Base-by-base conservation (phyloP, 2,329 filamentous ascomycete genomes). In the Hymenoscyphus fructigenus region DNA sequence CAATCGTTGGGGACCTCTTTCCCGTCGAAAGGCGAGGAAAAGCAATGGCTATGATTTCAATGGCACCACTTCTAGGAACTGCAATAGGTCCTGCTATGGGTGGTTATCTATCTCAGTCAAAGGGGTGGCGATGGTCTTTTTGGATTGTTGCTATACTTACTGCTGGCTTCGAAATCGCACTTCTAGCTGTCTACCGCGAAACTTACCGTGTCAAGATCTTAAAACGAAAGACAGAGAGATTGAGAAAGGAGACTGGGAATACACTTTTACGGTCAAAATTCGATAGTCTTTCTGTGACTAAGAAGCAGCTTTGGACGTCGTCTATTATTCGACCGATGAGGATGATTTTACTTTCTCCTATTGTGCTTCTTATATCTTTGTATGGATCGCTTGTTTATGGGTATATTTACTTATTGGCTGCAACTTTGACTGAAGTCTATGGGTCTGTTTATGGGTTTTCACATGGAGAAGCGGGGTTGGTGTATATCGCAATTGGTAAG, bases 1-100 rank as follows among this genome's bases (percentile, higher is more conserved):
- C 88, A 23, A 85, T 85, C 2, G 86, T 91, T 38, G 84, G 86
- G 34, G 89, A 91, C 73, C 80, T 91, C 76, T 81, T 90, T 32
- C 72, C 75, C 0, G 81, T 82, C 58, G 83, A 87, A 70, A 80
- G 85, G 68, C 81, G 87, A 44, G 86, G 84, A 14, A 76, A 78
- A 3, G 84, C 84, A 61, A 88, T 89, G 84, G 79, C 82, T 1
- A 76, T 73, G 10, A 83, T 79, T 63, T 75, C 76, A 36, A 74
- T 82, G 26, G 81, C 80, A 0, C 79, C 80, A 10, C 72, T 76
- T 26, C 66, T 75, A 10, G 59, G 77, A 1, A 79, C 79, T 9
- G 61, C 69, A 28, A 47, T 67, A 23, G 68, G 75, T 6, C 75
- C 75, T 6, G 69, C 76, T 6, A 68, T 68, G 14, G 75, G 76